Evolutionary conservation across 306 rosid genomes (phyloP), one percentile per base, ranked within the genome.

Genomic region (Ammopiptanthus mongolicus): DNA sequence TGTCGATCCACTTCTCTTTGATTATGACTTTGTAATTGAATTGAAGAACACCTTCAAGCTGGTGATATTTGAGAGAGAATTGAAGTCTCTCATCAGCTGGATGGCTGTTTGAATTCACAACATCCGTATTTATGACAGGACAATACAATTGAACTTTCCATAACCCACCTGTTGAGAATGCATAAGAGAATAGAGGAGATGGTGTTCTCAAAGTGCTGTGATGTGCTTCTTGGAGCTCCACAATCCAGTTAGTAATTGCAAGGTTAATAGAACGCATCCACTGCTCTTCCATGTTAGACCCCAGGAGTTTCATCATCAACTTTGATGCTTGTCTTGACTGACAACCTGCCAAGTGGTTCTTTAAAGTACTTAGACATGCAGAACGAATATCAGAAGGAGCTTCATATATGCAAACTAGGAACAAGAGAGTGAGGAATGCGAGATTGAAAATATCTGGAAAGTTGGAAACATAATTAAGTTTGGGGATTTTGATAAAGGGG

Each of bases 221-320:
- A 10, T 65, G 74, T 10, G 76, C 17, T 41, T 90, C 87, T 87
- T 85, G 86, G 6, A 82, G 76, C 71, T 90, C 98, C 57, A 65
- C 82, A 71, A 77, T 81, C 96, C 96, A 86, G 65, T 90, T 95
- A n/a, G 97, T 95, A 8, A 95, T 88, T 0, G 97, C 93, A 44
- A 95, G 89, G 68, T 95, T 91, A 17, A 90, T 1, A 22, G 97
- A 95, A 66, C 98, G 86, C 96, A 95, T 91, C 98, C 98, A 95
- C 23, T 84, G 86, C 57, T 90, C 98, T 71, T 91, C 97, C 39
- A 91, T 56, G 66, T 95, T 95, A 0, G 95, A 90, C 9, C 97
- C 98, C 48, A 95, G 71, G 3, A 87, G 74, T 58, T 81, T 95
- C 96, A 95, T 90, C 21, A 95, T 73, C 39, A 73, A 19, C 70